These are phyloP conservation scores for Lipomyces japonicus DNA, from an alignment of 805 yeast species.

Conservation along the genomic window DNA sequence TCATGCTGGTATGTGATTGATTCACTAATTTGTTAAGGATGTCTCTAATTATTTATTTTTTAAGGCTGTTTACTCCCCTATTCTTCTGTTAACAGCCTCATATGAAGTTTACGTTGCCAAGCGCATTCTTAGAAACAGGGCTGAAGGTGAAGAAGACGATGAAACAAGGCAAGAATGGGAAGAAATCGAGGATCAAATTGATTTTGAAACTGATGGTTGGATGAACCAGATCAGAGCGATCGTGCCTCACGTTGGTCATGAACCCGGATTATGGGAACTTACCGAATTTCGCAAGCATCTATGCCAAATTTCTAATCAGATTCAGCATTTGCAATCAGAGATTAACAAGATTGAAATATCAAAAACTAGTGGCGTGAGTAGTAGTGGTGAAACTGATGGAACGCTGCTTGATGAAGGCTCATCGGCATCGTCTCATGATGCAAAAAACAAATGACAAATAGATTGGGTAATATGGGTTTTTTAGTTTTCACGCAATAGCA, in stretches of 20 bases:
- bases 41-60: neutral
- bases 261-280: constrained; percentile 22
- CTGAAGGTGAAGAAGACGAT: constrained; percentile 64
- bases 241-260: constrained; percentile 59
- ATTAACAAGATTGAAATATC: neutral
- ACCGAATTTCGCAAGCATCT: constrained; percentile 15
- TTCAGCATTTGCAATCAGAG: constrained; percentile 5
- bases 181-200: constrained; percentile 67
- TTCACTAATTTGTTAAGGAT: neutral
- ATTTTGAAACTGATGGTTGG: constrained; percentile 52
- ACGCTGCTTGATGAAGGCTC: neutral
- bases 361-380: neutral
- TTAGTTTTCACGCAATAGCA: too few species aligned
- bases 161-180: constrained; percentile 85
- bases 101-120: constrained; percentile 66
- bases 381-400: neutral
- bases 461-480: too few species aligned
- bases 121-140: constrained; percentile 67
- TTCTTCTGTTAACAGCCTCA: constrained; percentile 55
- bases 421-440: neutral
- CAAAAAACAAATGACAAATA: too few species aligned
- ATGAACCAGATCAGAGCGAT: constrained; percentile 46
- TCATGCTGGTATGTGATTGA: constrained; percentile 56
- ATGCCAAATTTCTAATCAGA: constrained; percentile 7
- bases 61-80: constrained; percentile 58